Percentiles rank a stretch among this genome's conserved stretches.
Conservation (phyloP, 1,139 yeast genomes). For the Lodderomyces elongisporus region DNA sequence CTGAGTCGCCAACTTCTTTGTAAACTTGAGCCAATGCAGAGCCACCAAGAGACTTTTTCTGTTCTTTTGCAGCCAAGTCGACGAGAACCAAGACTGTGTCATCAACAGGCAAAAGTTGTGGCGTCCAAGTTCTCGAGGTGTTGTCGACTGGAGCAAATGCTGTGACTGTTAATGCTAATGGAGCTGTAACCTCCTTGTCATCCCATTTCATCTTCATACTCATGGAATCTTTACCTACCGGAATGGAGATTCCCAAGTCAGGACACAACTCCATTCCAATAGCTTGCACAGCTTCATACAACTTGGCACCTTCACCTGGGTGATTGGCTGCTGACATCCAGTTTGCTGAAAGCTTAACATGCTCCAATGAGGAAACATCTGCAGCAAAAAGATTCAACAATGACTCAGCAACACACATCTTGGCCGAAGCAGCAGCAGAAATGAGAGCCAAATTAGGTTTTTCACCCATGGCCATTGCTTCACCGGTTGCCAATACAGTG, state of each 20-base stretch:
- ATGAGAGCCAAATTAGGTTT: constrained; percentile 88
- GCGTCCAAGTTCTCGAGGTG: constrained; percentile 94
- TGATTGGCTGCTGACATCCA: constrained; percentile 99
- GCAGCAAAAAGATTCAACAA: constrained; percentile 87
- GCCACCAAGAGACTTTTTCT: constrained; percentile 71
- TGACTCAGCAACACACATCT: constrained; percentile 95
- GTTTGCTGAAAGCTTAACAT: constrained; percentile 88
- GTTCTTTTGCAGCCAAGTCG: constrained; percentile 63
- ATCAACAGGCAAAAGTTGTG: constrained; percentile 50
- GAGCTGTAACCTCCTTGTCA: constrained; percentile 87
- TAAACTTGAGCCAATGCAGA: constrained; percentile 94
- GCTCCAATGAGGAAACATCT: constrained; percentile 69
- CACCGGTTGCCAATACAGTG: constrained; percentile 71
- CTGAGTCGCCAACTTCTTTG: constrained; percentile 73
- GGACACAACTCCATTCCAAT: constrained; percentile 95
- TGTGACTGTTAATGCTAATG: constrained; percentile 86
- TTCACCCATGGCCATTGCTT: constrained; percentile 97
- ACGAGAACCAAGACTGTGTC: constrained; percentile 70
- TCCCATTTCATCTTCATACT: constrained; percentile 99
- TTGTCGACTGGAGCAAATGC: constrained; percentile 86
- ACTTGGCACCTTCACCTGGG: constrained; percentile 90
- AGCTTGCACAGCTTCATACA: constrained; percentile 96
- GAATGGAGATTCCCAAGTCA: constrained; percentile 82
- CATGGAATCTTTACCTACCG: constrained; percentile 99
- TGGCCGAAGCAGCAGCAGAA: constrained; percentile 93